Conservation (phyloP, 2,329 filamentous ascomycete genomes). For the Apiospora phragmitis region DNA sequence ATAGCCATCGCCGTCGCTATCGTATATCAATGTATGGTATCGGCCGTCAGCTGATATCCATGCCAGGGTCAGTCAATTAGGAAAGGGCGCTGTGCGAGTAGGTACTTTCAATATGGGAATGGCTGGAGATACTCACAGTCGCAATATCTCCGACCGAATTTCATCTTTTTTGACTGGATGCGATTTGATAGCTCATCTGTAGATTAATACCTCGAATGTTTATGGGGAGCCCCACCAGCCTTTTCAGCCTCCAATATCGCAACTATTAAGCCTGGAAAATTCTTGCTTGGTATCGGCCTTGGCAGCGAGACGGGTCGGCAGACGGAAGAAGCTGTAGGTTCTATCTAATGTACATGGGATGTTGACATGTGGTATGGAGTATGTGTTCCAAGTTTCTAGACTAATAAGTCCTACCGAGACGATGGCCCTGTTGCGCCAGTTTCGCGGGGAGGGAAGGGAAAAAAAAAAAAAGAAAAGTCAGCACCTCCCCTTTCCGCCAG, state of each 20-base stretch:
- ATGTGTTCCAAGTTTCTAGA: neutral
- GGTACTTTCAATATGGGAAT: neutral
- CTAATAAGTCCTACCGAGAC: neutral
- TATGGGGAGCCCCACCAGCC: neutral
- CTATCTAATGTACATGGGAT: neutral
- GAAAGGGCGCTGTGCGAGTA: neutral
- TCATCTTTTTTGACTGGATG: neutral
- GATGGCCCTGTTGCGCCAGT: neutral
- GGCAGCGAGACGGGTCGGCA: neutral
- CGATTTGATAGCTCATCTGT: slow-evolving; percentile 1
- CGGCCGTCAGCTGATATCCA: neutral
- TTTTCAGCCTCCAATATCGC: slow-evolving; percentile 5
- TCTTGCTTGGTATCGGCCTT: neutral
- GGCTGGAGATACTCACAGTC: neutral
- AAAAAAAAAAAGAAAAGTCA: neutral
- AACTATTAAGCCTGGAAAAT: neutral
- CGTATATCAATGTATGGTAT: neutral
- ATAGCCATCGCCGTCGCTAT: neutral
- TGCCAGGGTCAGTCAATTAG: neutral
- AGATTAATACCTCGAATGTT: neutral
- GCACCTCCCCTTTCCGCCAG: neutral
- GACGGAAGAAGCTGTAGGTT: too few species aligned
- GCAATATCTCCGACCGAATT: neutral
- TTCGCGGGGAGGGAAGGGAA: neutral
- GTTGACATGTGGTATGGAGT: neutral